Base-by-base conservation (phyloP, 371 early-diverging fungal species). In the Saksenaea vasiformis region DNA sequence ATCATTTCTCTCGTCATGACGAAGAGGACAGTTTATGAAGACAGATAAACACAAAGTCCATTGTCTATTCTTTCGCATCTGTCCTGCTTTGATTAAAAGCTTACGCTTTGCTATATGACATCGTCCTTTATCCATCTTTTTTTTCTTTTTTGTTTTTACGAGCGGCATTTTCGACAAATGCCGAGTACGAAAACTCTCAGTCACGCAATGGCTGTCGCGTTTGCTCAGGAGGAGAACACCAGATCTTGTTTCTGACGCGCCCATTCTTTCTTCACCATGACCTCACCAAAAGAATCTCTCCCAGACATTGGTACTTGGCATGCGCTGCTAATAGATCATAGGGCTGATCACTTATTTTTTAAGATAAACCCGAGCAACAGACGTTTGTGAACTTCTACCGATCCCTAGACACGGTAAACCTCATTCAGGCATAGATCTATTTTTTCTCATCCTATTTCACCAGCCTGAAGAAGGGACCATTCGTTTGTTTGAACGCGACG, bases 401-500 rank as follows among this genome's bases (percentile, higher is more conserved):
- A 26, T 38, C 57, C 10, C 60, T 77, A 22, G 62, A 62, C n/a
- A 22, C 31, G 36, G 76, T 72, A 68, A 64, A 56, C 37, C 2
- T 5, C 4, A 10, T 22, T n/a, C 22, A 17, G 22, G 4, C 3
- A 22, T 22, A 36, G 14, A 28, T 19, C 34, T 14, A 1, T 38
- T 14, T 9, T 38, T 14, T 9, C 8, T 44, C 64, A 39, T 7
- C 39, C 27, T 28, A 19, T 31, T 8, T 41, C 22, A 39, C 64
- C 31, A 80, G 74, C 28, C 65, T 14, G 71, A 66, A 8, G 84
- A 76, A 58, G 78, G 79, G 3, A 88, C 90, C 14, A 78, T 93
- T 27, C 80, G 92, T 0, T 67, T 93, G 35, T 93, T 92, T 64
- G 92, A 92, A 68, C 82, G 93, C 37, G 77, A 83, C 34, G 69